Evolutionary conservation across 1,284 basidiomycete genomes (phyloP), one percentile per base, ranked within the genome.

Genomic region (Austroboletus niveus): DNA sequence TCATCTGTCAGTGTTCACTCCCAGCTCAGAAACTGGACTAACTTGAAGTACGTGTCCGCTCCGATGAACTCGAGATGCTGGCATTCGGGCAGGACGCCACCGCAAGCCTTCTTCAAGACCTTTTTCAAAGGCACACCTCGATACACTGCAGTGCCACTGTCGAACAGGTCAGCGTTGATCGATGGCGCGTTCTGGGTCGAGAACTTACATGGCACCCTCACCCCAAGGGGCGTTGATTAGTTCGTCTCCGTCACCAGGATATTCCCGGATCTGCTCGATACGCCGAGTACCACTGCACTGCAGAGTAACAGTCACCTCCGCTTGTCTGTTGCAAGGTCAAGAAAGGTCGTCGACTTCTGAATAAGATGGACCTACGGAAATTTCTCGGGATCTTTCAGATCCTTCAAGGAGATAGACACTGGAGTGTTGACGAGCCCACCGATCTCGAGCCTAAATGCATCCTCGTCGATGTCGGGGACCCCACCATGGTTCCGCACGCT

Each of bases 21-120:
- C 9, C 38, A 17, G 15, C 15, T 20, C n/a, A 39, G 15, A 39
- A 3, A 5, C 3, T 22, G 32, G 12, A 60, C 70, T 47, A 50
- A 76, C 78, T 81, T 81, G 72, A 81, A 81, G 60, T 81, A 81
- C 4, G 79, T 81, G 54, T 81, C 79, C 2, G 78, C 79, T 24
- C 80, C 78, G 52, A 81, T 75, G 61, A 81, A 78, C 59, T 82
- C 80, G 55, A 81, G 66, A 55, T 81, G 78, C 57, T 76, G 60
- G 48, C 75, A 76, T 48, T 78, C 75, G 14, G 77, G 75, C 14
- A 71, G 60, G 34, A 80, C 63, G 24, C 79, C 80, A 8, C 77
- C 78, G 56, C 77, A 81, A 1, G 78, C 79, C 27, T 69, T 60
- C 61, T 81, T 80, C 47, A 81, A 70, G 8, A 81, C 74, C 54